Percentiles rank a stretch among this genome's conserved stretches.
phyloP scores from a whole-genome alignment of 495 filamentous ascomycete genomes.

The Podospora sp. region DNA sequence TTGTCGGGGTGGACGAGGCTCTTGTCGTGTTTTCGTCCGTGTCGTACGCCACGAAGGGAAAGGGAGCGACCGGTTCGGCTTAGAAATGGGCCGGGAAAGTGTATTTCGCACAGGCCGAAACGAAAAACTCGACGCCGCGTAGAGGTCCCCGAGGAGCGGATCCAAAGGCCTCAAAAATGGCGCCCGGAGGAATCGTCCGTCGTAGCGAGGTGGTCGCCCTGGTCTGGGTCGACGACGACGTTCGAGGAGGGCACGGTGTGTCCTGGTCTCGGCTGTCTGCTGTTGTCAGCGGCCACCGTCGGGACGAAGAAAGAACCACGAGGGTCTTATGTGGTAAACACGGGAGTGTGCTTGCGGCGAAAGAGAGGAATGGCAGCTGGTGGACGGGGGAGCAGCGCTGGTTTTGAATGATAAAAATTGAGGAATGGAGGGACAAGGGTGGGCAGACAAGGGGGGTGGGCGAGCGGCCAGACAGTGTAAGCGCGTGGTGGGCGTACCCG shows the following conservation, averaged over 20 bases:
- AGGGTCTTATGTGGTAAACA: conserved; percentile 29
- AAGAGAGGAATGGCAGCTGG: conserved; percentile 24
- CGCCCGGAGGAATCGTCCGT: conserved; percentile 9
- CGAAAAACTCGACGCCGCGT: background rate
- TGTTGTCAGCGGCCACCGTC: conserved; percentile 33
- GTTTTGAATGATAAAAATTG: conserved; percentile 36
- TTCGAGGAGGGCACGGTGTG: conserved; percentile 25
- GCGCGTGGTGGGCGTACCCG: background rate
- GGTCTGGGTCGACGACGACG: conserved; percentile 9
- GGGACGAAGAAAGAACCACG: conserved; percentile 27
- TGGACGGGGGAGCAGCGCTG: conserved; percentile 23
- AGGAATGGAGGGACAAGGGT: conserved; percentile 24
- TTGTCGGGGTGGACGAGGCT: background rate
- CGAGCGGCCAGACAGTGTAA: conserved; percentile 1
- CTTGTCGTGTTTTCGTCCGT: background rate
- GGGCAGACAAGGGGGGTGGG: conserved; percentile 15
- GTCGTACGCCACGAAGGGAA: too few relatives aligned
- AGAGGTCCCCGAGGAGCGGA: background rate
- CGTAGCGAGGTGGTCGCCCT: conserved; percentile 1
- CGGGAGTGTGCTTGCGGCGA: conserved; percentile 22
- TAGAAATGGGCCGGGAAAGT: background rate
- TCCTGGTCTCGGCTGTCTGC: conserved; percentile 29
- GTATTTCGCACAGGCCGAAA: background rate
- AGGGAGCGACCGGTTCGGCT: background rate
- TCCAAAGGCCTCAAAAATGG: conserved; percentile 16